Evolutionary conservation across 2,329 filamentous ascomycete species (phyloP).

Genomic region (Xylaria hypoxylon): DNA sequence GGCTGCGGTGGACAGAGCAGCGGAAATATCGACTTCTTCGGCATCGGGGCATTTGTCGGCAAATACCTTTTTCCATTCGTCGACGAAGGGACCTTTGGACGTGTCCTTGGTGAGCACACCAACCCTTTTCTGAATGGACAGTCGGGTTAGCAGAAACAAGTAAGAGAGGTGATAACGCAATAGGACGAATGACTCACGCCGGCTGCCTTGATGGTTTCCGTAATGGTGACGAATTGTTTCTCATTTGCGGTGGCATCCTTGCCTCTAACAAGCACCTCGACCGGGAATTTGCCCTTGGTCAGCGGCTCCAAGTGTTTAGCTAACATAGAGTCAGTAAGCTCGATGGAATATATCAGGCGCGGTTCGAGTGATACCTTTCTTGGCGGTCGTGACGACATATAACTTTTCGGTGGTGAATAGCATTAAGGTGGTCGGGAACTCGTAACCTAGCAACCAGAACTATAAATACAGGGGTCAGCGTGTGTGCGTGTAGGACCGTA

Average conservation of each 20-base stretch:
- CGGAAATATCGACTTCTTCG: slow-evolving; percentile 87
- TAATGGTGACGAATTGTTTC: slow-evolving; percentile 86
- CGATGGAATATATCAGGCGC: background rate
- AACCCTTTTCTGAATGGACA: slow-evolving; percentile 78
- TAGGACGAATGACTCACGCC: slow-evolving; percentile 70
- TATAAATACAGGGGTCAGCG: slow-evolving; percentile 53
- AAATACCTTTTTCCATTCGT: slow-evolving; percentile 93
- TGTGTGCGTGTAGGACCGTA: slow-evolving; percentile 4
- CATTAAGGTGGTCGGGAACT: slow-evolving; percentile 96
- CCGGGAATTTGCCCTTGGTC: slow-evolving; percentile 89
- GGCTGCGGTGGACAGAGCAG: slow-evolving; percentile 83
- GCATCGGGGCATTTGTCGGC: slow-evolving; percentile 83
- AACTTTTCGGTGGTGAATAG: slow-evolving; percentile 88
- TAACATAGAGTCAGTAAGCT: slow-evolving; percentile 57
- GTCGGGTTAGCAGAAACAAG: slow-evolving; percentile 31
- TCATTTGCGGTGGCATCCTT: slow-evolving; percentile 93
- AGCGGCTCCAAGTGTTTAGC: slow-evolving; percentile 93
- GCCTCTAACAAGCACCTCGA: slow-evolving; percentile 90
- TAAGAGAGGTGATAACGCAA: background rate
- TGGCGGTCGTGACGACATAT: slow-evolving; percentile 94
- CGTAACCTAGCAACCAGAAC: slow-evolving; percentile 99
- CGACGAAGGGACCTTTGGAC: slow-evolving; percentile 87
- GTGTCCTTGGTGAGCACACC: slow-evolving; percentile 87
- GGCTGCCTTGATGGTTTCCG: slow-evolving; percentile 86
- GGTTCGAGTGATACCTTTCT: slow-evolving; percentile 77